These are phyloP conservation scores for Phytophthora sp. DNA, from an alignment of 352 stramenopile genomes.

Conservation along the genomic window DNA sequence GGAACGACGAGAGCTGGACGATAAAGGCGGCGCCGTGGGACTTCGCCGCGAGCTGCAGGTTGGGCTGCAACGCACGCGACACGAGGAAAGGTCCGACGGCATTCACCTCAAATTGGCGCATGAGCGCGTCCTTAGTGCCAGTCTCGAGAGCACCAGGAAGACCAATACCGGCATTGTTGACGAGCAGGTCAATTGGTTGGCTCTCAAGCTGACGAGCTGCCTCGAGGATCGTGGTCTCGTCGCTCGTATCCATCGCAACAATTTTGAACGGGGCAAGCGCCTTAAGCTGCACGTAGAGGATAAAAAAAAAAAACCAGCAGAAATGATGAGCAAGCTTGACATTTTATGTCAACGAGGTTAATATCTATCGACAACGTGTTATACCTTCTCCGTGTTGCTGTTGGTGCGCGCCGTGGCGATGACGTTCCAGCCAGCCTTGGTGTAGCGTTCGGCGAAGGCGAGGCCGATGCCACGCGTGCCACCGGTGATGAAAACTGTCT, in stretches of 20 bases:
- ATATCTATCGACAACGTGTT: no score
- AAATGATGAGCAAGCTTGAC: background rate
- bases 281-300: conserved; percentile 5
- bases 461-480: no score
- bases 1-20: conserved; percentile 47
- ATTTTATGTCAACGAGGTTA: background rate
- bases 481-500: no score
- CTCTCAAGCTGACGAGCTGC: conserved; percentile 44
- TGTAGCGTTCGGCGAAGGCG: no score
- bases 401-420: no score
- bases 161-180: conserved; percentile 65
- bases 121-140: conserved; percentile 44
- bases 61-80: conserved; percentile 44
- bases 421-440: no score
- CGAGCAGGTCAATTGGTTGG: conserved; percentile 53
- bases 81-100: conserved; percentile 46
- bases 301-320: no score
- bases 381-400: background rate
- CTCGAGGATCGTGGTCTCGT: conserved; percentile 43
- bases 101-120: conserved; percentile 35
- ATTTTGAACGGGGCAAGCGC: conserved; percentile 40
- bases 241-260: conserved; percentile 45
- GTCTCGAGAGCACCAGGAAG: conserved; percentile 27
- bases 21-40: conserved; percentile 44
- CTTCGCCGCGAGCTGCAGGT: conserved; percentile 41